phyloP scores from a whole-genome alignment of 768 basidiomycete genomes.

The Kondoa subrosea region DNA sequence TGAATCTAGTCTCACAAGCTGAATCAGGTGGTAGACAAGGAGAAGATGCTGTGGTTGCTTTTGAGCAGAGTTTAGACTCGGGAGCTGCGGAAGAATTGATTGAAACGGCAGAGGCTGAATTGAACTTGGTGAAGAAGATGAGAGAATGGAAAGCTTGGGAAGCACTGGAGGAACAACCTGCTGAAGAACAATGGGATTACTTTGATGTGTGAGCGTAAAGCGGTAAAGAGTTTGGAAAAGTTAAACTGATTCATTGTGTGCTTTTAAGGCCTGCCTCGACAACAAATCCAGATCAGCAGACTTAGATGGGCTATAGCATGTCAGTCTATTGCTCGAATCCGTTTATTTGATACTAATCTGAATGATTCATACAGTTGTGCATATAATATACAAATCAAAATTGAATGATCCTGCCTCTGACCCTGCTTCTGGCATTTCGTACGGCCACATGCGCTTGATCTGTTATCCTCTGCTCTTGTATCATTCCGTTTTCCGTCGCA shows the following conservation, averaged over 20 bases:
- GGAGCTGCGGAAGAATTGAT: conserved; percentile 76
- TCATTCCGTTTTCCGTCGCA: too few relatives aligned
- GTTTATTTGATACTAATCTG: too few relatives aligned
- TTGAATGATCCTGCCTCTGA: too few relatives aligned
- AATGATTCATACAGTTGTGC: too few relatives aligned
- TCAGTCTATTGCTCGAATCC: not conserved
- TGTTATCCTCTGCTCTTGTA: too few relatives aligned
- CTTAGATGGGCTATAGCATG: not conserved
- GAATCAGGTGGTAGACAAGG: conserved; percentile 39
- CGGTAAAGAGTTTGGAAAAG: too few relatives aligned
- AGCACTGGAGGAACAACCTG: not conserved
- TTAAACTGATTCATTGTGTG: too few relatives aligned
- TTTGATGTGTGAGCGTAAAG: too few relatives aligned
- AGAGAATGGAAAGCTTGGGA: conserved; percentile 87
- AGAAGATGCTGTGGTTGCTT: conserved; percentile 39
- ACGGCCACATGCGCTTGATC: too few relatives aligned
- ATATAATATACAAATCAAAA: too few relatives aligned
- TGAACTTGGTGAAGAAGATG: conserved; percentile 60
- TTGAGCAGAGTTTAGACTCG: conserved; percentile 60
- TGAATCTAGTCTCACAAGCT: conserved; percentile 44
- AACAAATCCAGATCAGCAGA: not conserved
- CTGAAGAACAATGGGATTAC: not conserved
- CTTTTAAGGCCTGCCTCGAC: not conserved
- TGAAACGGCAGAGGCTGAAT: conserved; percentile 64
- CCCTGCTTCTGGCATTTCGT: too few relatives aligned